Base-by-base conservation (phyloP, 192 early-diverging fungal species). In the Umbelopsis isabellina region DNA sequence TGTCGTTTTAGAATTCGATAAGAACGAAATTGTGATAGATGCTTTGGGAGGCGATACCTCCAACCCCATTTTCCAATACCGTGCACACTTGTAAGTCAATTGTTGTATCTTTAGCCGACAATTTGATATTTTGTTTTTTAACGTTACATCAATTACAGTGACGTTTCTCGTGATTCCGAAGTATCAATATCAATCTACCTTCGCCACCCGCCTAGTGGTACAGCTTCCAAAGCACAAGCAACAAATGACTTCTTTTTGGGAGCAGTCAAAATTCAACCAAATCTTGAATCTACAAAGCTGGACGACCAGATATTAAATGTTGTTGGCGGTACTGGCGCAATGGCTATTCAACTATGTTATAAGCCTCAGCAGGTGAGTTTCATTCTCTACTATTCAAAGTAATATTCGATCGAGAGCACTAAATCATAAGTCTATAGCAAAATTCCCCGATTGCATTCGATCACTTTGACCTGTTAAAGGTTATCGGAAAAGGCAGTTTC, bases 401-500 rank as follows among this genome's bases (percentile, higher is more conserved):
- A 49, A 23, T 25, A 6, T 4, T 61, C n/a, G 46, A 65, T 21
- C 6, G 13, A 27, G 23, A 47, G 21, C n/a, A 13, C 65, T 61
- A 47, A 30, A 46, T 72, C 71, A 75, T 69, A 73, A 69, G 41
- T 45, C 72, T 25, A 41, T 75, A 91, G 88, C 74, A 84, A 79
- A 85, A 81, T 46, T 87, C 86, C 23, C 91, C 92, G 22, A 77
- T 97, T 73, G 84, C 90, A 44, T 88, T 95, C 49, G 94, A 98
- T 53, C 91, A 93, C 64, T 99, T 99, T 83, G 95, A 95, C 73
- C 79, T 96, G 68, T 85, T 98, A 47, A 96, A 95, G 75, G 93
- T 97, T 64, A 93, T 99, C 80, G 97, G 97, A 51, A 96, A 97
- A 71, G 97, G 97, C 48, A 92, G 90, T 76, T 99, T 97, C 85